Percentiles rank a stretch among this genome's conserved stretches.
phyloP scores from a whole-genome alignment of 164 flowering plant genomes.

The Buxus sempervirens region DNA sequence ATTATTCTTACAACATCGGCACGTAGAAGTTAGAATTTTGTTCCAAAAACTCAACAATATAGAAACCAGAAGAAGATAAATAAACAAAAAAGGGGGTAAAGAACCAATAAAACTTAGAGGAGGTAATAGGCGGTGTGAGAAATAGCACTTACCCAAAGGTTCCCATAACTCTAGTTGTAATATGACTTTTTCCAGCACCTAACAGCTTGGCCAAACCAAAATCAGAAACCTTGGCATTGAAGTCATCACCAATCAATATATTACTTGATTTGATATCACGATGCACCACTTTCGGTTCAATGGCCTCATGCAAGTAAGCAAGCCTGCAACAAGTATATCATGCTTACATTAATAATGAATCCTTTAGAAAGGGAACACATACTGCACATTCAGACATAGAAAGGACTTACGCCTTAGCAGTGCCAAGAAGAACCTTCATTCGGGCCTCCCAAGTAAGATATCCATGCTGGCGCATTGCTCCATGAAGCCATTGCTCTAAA shows the following conservation, averaged over 20 bases:
- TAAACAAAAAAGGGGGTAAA: not conserved
- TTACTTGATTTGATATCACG: no score
- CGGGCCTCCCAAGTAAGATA: constrained; percentile 93
- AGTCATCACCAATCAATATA: constrained; percentile 78
- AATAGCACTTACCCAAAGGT: constrained; percentile 71
- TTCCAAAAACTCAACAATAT: not conserved
- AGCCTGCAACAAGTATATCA: constrained; percentile 43
- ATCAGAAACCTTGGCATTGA: constrained; percentile 86
- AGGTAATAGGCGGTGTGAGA: not conserved
- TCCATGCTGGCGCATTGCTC: constrained; percentile 73
- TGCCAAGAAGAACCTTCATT: constrained; percentile 74
- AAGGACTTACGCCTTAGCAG: constrained; percentile 81
- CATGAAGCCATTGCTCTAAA: no score
- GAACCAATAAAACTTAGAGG: not conserved
- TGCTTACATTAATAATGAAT: not conserved
- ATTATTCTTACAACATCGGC: not conserved
- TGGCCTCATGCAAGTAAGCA: constrained; percentile 89
- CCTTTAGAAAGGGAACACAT: not conserved
- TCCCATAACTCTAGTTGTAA: constrained; percentile 94
- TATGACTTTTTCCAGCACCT: constrained; percentile 84
- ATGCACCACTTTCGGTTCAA: constrained; percentile 90
- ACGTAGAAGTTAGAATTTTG: not conserved
- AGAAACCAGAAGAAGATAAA: not conserved
- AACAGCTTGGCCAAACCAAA: constrained; percentile 89
- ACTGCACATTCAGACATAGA: not conserved